These are phyloP conservation scores for Phytophthora macrochlamydospora DNA, from an alignment of 352 stramenopile genomes.

Conservation along the genomic window DNA sequence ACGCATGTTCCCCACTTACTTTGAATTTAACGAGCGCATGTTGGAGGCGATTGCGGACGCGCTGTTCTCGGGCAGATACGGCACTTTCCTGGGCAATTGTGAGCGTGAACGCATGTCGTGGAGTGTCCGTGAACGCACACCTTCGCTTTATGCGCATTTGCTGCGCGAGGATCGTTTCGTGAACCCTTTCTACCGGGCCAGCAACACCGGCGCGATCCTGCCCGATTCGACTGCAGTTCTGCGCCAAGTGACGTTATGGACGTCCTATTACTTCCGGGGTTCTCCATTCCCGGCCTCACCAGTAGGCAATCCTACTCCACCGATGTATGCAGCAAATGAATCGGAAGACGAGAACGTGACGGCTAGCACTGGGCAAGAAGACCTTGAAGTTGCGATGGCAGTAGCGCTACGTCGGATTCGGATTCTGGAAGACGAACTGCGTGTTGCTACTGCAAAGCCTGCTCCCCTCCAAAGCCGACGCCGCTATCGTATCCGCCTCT, in stretches of 20 bases:
- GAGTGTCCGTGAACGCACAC: constrained; percentile 55
- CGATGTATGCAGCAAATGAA: constrained; percentile 40
- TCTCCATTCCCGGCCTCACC: constrained; percentile 48
- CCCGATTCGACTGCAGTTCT: constrained; percentile 60
- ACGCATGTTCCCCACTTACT: constrained; percentile 81
- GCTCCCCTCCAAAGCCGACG: constrained; percentile 12
- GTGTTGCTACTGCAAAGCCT: constrained; percentile 17
- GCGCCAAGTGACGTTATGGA: constrained; percentile 82
- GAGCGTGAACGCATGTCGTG: constrained; percentile 74
- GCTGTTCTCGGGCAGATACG: constrained; percentile 74
- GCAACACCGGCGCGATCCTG: constrained; percentile 55
- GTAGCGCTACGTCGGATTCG: constrained; percentile 55
- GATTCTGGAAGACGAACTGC: constrained; percentile 61
- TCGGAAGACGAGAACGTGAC: constrained; percentile 16
- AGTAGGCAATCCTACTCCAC: constrained; percentile 49
- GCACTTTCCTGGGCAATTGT: constrained; percentile 90
- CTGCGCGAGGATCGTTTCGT: constrained; percentile 53
- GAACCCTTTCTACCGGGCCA: constrained; percentile 77
- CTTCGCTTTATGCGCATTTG: constrained; percentile 73
- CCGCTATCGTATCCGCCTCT: constrained; percentile 38
- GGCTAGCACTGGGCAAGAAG: constrained; percentile 41
- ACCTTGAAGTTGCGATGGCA: constrained; percentile 63
- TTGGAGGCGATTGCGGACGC: constrained; percentile 77
- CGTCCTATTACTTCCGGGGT: constrained; percentile 78
- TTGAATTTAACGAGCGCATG: constrained; percentile 84